phyloP scores from a whole-genome alignment of 2,329 filamentous ascomycete genomes.

The Fusarium sp. region DNA sequence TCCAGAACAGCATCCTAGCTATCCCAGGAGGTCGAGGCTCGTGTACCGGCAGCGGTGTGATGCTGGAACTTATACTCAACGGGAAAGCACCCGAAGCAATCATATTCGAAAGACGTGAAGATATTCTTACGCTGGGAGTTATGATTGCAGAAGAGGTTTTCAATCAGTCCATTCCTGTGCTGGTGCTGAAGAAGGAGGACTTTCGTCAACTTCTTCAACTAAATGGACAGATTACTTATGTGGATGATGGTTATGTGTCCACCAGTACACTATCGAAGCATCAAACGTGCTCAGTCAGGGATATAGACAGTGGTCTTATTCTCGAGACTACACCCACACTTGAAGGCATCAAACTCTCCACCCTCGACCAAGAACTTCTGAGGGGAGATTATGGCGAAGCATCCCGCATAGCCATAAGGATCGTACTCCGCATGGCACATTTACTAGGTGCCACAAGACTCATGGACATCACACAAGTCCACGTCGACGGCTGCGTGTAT shows the following conservation, averaged over 20 bases:
- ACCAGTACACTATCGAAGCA: background rate
- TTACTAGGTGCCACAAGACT: conserved; percentile 30
- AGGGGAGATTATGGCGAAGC: conserved; percentile 33
- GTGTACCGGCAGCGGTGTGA: conserved; percentile 60
- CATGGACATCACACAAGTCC: conserved; percentile 38
- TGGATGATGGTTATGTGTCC: conserved; percentile 25
- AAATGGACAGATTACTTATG: conserved; percentile 11
- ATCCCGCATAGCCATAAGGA: conserved; percentile 19
- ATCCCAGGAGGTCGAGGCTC: conserved; percentile 63
- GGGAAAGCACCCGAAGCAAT: conserved; percentile 55
- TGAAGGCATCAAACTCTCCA: conserved; percentile 39
- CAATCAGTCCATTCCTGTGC: conserved; percentile 56
- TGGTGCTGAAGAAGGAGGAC: conserved; percentile 46
- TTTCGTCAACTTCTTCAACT: conserved; percentile 23
- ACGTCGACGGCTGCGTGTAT: conserved; percentile 33
- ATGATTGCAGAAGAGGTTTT: conserved; percentile 60
- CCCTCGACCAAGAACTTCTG: conserved; percentile 16
- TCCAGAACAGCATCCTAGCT: conserved; percentile 56
- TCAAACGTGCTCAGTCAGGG: background rate
- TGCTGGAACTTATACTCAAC: conserved; percentile 61
- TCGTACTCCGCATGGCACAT: conserved; percentile 36
- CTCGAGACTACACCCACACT: conserved; percentile 13
- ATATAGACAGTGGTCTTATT: background rate
- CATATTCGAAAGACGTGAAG: conserved; percentile 57
- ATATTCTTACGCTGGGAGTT: conserved; percentile 61